Evolutionary conservation across 805 yeast species (phyloP), one percentile per base, ranked within the genome.

Genomic region (Metschnikowia anglica): DNA sequence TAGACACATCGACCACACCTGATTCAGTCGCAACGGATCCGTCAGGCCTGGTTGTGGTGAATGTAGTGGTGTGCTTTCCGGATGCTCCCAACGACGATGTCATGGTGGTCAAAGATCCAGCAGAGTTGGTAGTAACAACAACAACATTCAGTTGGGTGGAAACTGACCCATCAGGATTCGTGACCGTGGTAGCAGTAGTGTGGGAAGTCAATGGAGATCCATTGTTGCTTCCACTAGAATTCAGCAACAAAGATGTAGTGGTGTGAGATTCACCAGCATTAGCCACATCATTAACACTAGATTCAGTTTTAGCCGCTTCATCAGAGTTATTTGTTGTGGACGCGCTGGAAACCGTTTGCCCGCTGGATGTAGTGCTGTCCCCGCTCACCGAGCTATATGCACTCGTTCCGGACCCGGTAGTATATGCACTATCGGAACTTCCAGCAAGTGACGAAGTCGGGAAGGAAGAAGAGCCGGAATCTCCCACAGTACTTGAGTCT

Each of bases 101-200:
- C 34, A 21, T 15, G 23, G 34, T 31, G 2, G 13, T n/a, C 34
- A 31, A 31, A 15, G 21, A 18, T 2, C 34, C 34, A 18, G 34
- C 34, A 30, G 34, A 30, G 27, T 33, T 25, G 9, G 36, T 33
- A 7, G 26, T 21, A 9, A 33, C 26, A 19, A 20, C 36, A 20
- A 33, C 20, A 19, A 33, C 26, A 12, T 30, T 20, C 8, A 17
- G 20, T 5, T 30, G 20, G 8, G 34, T 30, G 8, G 18, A 13
- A 12, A 30, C 34, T 5, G 34, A 30, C 7, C 34, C 34, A 8
- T 30, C 34, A 9, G 19, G 12, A 20, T 30, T 30, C 18, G 34
- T 30, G 20, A 13, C 34, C 8, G 20, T 17, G 18, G 34, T 17
- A 15, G 10, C 12, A 2, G 34, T 30, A 6, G 34, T 30, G 34